These are phyloP conservation scores for Geranomyces michiganensis DNA, from an alignment of 192 early-diverging fungal species.

Conservation along the genomic window DNA sequence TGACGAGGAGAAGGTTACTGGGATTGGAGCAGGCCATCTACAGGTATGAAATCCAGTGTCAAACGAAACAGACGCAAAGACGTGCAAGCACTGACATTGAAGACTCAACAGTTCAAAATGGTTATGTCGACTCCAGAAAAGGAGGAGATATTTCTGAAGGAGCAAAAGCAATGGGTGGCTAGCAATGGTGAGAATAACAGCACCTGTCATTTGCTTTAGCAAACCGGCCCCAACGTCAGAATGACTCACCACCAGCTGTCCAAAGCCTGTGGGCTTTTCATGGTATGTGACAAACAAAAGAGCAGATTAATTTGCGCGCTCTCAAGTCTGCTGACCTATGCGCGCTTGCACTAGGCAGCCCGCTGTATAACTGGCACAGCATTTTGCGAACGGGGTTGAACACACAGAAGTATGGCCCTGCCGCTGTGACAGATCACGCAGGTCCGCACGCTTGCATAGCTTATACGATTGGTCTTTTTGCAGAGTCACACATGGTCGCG, in stretches of 20 bases:
- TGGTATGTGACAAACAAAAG: slow-evolving; percentile 32
- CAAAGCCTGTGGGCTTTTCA: slow-evolving; percentile 39
- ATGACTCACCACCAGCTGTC: slow-evolving; percentile 5
- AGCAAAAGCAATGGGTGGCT: slow-evolving; percentile 17
- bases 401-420: slow-evolving; percentile 24
- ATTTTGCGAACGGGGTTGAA: slow-evolving; percentile 48
- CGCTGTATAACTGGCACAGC: slow-evolving; percentile 50
- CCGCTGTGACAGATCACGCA: not conserved
- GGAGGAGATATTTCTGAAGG: slow-evolving; percentile 41
- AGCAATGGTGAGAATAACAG: slow-evolving; percentile 4
- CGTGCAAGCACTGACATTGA: not conserved
- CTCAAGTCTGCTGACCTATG: too few relatives aligned
- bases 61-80: too few relatives aligned
- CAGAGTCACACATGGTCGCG: slow-evolving; percentile 47
- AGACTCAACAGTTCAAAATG: slow-evolving; percentile 40
- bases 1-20: slow-evolving; percentile 29
- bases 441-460: not conserved
- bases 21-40: slow-evolving; percentile 37
- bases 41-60: slow-evolving; percentile 34
- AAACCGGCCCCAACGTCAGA: not conserved
- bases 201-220: not conserved
- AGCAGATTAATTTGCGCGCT: too few relatives aligned
- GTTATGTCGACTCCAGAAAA: slow-evolving; percentile 52
- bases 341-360: slow-evolving; percentile 24
- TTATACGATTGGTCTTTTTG: not conserved